Evolutionary conservation across 1,139 yeast genomes (phyloP).

Genomic region (Sporopachydermia cereana): DNA sequence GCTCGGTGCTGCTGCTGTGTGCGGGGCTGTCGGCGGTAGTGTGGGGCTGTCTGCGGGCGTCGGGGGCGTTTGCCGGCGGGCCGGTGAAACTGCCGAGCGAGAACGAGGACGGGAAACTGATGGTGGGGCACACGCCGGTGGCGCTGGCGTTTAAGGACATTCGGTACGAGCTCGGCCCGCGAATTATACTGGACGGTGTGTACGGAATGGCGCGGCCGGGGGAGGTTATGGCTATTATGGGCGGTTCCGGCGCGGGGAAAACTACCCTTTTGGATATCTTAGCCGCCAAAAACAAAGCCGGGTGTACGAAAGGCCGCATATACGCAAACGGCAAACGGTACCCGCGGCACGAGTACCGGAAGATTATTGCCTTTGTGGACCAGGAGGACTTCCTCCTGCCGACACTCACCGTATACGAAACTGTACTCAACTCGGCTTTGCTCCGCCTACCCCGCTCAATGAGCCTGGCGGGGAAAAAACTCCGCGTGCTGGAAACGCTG

Average conservation of each 20-base stretch:
- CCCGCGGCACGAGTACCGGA: constrained; percentile 35
- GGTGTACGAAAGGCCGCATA: constrained; percentile 51
- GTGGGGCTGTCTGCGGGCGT: constrained; percentile 19
- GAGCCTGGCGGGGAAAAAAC: constrained; percentile 59
- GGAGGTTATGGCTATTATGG: constrained; percentile 91
- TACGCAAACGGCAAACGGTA: constrained; percentile 53
- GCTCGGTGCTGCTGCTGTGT: constrained; percentile 32
- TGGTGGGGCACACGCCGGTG: constrained; percentile 55
- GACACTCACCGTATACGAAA: constrained; percentile 89
- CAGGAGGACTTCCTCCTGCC: constrained; percentile 89
- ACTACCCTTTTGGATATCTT: constrained; percentile 84
- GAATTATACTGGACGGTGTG: constrained; percentile 42
- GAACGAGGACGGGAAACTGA: constrained; percentile 23
- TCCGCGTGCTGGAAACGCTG: constrained; percentile 76
- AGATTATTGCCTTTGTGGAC: constrained; percentile 89
- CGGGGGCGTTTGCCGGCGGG: constrained; percentile 19
- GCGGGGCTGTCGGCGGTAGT: constrained; percentile 31
- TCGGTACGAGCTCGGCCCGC: constrained; percentile 46
- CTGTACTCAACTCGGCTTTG: constrained; percentile 84
- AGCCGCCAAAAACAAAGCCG: constrained; percentile 79
- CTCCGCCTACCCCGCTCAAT: constrained; percentile 73
- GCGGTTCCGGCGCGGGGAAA: constrained; percentile 98
- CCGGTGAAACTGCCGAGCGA: constrained; percentile 25
- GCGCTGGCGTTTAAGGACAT: constrained; percentile 66
- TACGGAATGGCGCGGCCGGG: constrained; percentile 78